Evolutionary conservation across 768 basidiomycete species (phyloP), one percentile per base, ranked within the genome.

Genomic region (Trametes sanguinea): DNA sequence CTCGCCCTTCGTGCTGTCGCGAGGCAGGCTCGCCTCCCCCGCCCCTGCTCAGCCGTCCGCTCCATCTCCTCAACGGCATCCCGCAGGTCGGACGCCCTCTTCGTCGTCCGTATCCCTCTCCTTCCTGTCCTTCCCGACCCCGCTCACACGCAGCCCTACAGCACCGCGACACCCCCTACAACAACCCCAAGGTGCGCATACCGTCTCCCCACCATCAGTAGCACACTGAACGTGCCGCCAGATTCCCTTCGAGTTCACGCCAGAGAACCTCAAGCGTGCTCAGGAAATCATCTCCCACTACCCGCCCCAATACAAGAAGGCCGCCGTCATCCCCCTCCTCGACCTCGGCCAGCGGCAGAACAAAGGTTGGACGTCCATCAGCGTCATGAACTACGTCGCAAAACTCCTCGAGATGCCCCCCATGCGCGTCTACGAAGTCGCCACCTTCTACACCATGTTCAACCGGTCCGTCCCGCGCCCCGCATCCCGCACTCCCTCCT

Each of bases 401-500:
- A 90, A 92, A 66, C 80, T 96, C 35, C 83, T 98, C 33, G 94
- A 90, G 70, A 90, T 99, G 85, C 93, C 91, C 9, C 92, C 93
- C 54, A 98, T 99, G 97, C 90, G 97, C 9, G 97, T 98, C 2
- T 99, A 99, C 74, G 97, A 99, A 76, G 97, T 99, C 53, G 96
- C 96, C 16, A 95, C 94, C 13, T 99, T 99, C 79, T 99, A 99
- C 77, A 99, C 97, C 68, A 98, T 99, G 96, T 98, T 98, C 83
- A 99, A 98, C 81, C 85, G 95, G 93, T 93, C 61, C 69, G 84
- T 65, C 48, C 45, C 40, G 11, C 52, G 37, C 17, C 39, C 22
- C 43, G 54, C 32, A 22, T 22, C 22, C 22, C 46, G 52, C 40
- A 22, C 47, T 32, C 48, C 29, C 8, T 14, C 27, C 43, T 30